phyloP scores from a whole-genome alignment of 2,329 filamentous ascomycete species.

The Exophiala viscosa region DNA sequence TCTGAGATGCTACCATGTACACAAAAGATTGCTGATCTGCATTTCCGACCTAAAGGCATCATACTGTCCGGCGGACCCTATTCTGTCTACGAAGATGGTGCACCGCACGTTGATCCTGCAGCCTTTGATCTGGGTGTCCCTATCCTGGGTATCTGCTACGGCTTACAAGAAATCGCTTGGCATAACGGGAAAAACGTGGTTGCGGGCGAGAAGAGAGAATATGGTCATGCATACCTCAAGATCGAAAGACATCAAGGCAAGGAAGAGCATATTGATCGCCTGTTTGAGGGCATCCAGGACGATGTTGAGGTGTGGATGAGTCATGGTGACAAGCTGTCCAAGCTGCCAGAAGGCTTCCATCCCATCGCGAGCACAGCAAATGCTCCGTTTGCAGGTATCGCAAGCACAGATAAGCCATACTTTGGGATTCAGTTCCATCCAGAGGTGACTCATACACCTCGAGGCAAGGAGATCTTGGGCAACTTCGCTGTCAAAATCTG shows the following conservation, averaged over 20 bases:
- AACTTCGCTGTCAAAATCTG: constrained; percentile 89
- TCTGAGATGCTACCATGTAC: constrained; percentile 86
- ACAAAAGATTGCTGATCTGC: constrained; percentile 70
- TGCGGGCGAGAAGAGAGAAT: constrained; percentile 65
- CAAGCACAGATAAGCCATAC: constrained; percentile 57
- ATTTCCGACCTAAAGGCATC: constrained; percentile 78
- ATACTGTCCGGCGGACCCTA: constrained; percentile 70
- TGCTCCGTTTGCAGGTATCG: constrained; percentile 70
- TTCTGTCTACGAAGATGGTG: constrained; percentile 75
- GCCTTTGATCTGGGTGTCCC: constrained; percentile 71
- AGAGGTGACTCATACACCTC: constrained; percentile 70
- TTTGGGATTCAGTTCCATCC: constrained; percentile 89
- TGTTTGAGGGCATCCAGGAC: constrained; percentile 74
- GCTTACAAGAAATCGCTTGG: constrained; percentile 70
- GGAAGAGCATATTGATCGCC: constrained; percentile 64
- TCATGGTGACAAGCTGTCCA: constrained; percentile 79
- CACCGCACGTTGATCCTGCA: constrained; percentile 76
- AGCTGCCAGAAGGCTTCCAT: constrained; percentile 68
- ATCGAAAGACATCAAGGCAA: constrained; percentile 55
- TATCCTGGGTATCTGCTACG: constrained; percentile 61
- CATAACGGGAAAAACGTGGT: constrained; percentile 64
- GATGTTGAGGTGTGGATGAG: constrained; percentile 77
- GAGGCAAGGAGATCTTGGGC: constrained; percentile 65
- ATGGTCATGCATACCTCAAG: constrained; percentile 65
- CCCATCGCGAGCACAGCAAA: constrained; percentile 72